phyloP scores from a whole-genome alignment of 495 filamentous ascomycete species.

The Penicillium samsonianum region DNA sequence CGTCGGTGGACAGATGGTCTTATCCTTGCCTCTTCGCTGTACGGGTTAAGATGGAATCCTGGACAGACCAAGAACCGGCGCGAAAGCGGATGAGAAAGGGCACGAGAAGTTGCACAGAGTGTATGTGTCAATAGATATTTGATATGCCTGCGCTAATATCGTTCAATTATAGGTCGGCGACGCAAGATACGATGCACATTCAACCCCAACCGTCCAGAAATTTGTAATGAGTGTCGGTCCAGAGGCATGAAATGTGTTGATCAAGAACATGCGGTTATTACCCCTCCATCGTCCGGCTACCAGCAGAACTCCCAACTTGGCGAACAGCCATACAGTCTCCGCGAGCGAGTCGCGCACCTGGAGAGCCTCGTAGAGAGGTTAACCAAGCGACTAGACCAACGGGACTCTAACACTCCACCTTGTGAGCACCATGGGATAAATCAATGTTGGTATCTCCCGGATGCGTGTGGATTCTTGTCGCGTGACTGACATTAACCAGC shows the following conservation, averaged over 20 bases:
- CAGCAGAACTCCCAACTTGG: constrained; percentile 11
- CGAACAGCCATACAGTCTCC: constrained; percentile 39
- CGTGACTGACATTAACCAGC: constrained; percentile 12
- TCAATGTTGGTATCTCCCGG: constrained; percentile 1
- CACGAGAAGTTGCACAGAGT: constrained; percentile 44
- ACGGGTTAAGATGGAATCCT: constrained; percentile 18
- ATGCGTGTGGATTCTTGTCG: neutral
- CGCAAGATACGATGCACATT: constrained; percentile 46
- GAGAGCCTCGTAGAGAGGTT: constrained; percentile 38
- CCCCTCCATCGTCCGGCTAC: constrained; percentile 6
- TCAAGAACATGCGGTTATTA: constrained; percentile 28
- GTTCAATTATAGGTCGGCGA: constrained; percentile 32
- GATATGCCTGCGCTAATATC: neutral
- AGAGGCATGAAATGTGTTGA: constrained; percentile 37
- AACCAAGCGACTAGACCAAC: constrained; percentile 29
- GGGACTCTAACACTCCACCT: constrained; percentile 1
- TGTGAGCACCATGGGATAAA: constrained; percentile 8
- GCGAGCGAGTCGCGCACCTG: constrained; percentile 40
- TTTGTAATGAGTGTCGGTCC: constrained; percentile 42
- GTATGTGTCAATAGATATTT: constrained; percentile 22
- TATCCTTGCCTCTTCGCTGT: neutral
- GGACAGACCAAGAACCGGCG: constrained; percentile 31
- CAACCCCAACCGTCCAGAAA: constrained; percentile 25
- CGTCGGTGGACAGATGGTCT: neutral
- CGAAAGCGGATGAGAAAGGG: constrained; percentile 45